Evolutionary conservation across 164 flowering plant species (phyloP).

Genomic region (Hamamelis virginiana): DNA sequence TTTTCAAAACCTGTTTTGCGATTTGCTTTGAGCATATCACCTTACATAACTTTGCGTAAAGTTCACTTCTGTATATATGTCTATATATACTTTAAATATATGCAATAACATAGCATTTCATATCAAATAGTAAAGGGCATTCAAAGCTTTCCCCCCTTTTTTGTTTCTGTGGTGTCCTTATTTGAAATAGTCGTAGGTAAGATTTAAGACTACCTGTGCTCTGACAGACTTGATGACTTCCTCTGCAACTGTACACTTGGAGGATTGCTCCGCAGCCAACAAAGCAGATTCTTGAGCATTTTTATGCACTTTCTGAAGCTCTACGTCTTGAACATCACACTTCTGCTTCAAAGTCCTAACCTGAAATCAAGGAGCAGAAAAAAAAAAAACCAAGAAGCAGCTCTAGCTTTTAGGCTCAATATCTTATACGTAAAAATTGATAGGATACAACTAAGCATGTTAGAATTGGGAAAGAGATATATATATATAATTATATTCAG

Average conservation of each 20-base stretch:
- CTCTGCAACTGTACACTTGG: conserved; percentile 40
- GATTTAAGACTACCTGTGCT: conserved; percentile 45
- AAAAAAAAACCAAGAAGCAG: background rate
- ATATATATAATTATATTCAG: background rate
- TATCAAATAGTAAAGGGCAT: no score
- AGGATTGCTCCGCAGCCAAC: conserved; percentile 49
- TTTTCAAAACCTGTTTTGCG: no score
- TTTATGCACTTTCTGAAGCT: conserved; percentile 48
- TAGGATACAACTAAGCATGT: background rate
- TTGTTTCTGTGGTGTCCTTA: no score
- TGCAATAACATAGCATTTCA: no score
- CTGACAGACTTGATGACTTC: conserved; percentile 51
- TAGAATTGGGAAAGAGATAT: background rate
- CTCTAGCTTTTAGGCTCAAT: background rate
- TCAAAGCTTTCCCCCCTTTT: no score
- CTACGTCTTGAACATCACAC: conserved; percentile 55
- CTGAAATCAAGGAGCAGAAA: conserved; percentile 29
- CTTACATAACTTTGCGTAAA: no score
- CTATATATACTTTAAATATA: no score
- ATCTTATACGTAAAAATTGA: background rate
- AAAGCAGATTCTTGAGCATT: conserved; percentile 44
- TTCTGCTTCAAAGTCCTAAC: conserved; percentile 59
- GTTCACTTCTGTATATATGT: no score
- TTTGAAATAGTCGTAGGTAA: background rate
- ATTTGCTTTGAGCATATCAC: no score